Percentiles rank a stretch among this genome's conserved stretches.
These are phyloP conservation scores for Phaeomoniella chlamydospora DNA, from an alignment of 2,329 filamentous ascomycete species.

Conservation along the genomic window DNA sequence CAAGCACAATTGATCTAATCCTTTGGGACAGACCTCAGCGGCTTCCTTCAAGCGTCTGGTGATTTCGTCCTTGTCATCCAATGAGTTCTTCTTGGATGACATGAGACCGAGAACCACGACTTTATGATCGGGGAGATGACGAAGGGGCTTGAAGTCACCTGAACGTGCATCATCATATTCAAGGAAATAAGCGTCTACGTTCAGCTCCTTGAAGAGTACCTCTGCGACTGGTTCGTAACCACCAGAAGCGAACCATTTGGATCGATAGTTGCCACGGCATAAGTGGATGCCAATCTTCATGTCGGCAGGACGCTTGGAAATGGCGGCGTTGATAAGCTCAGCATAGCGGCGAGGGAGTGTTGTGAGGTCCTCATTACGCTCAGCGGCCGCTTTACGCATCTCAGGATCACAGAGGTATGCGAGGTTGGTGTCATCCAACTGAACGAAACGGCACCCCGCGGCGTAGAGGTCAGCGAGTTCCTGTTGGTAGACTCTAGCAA, in stretches of 20 bases:
- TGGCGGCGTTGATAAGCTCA: conserved; percentile 38
- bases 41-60: conserved; percentile 30
- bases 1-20: conserved; percentile 40
- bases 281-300: conserved; percentile 43
- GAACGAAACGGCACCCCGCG: conserved; percentile 41
- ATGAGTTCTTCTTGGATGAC: conserved; percentile 41
- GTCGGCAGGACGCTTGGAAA: conserved; percentile 36
- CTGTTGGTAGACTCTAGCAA: conserved; percentile 40
- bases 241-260: conserved; percentile 42
- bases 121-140: conserved; percentile 39
- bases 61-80: conserved; percentile 33
- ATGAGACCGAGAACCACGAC: conserved; percentile 41
- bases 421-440: conserved; percentile 46
- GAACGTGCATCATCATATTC: conserved; percentile 44
- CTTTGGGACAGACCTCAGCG: conserved; percentile 32
- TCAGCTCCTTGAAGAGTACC: conserved; percentile 40
- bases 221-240: conserved; percentile 45
- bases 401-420: conserved; percentile 43
- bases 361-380: conserved; percentile 35
- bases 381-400: conserved; percentile 38
- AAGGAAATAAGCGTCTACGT: conserved; percentile 45
- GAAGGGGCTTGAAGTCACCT: conserved; percentile 39
- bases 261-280: conserved; percentile 42
- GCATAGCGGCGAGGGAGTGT: conserved; percentile 37
- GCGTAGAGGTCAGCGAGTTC: conserved; percentile 38